Evolutionary conservation across 345 rosid species (phyloP).

Genomic region (Ailanthus altissimus): DNA sequence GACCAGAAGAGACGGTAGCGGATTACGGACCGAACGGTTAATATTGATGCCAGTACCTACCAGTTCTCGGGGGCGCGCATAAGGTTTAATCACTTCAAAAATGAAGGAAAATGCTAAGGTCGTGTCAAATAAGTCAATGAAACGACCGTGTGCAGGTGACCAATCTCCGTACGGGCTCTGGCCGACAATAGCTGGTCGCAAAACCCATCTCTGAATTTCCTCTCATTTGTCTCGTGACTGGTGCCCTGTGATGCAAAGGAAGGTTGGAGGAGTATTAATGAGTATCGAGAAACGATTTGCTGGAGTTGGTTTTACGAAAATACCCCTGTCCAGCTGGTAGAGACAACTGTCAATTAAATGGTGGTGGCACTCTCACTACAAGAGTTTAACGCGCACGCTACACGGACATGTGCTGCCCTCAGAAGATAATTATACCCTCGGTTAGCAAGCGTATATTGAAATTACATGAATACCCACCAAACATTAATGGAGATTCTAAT

Average conservation of each 20-base stretch:
- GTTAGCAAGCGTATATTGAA: not conserved
- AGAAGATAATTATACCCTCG: not conserved
- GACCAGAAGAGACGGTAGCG: not conserved
- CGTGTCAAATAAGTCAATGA: not conserved
- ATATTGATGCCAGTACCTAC: not conserved
- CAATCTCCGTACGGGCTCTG: constrained; percentile 14
- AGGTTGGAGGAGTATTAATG: constrained; percentile 10
- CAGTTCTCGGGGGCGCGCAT: not conserved
- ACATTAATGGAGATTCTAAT: not conserved
- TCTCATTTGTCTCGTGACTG: not conserved
- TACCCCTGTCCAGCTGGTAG: not conserved
- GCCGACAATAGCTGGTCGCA: constrained; percentile 12
- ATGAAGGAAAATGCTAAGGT: not conserved
- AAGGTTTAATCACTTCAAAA: constrained; percentile 22
- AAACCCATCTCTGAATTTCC: not conserved
- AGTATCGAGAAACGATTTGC: constrained; percentile 19
- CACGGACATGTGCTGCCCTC: not conserved
- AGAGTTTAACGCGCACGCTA: not conserved
- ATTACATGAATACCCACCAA: constrained; percentile 6
- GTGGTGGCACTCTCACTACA: not conserved
- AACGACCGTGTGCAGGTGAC: not conserved
- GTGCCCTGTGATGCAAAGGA: constrained; percentile 5
- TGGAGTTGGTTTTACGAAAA: not conserved
- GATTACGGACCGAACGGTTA: not conserved
- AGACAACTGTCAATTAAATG: not conserved